phyloP scores from a whole-genome alignment of 2,329 filamentous ascomycete species.

The Nothophaeocryptopus gaeumannii region DNA sequence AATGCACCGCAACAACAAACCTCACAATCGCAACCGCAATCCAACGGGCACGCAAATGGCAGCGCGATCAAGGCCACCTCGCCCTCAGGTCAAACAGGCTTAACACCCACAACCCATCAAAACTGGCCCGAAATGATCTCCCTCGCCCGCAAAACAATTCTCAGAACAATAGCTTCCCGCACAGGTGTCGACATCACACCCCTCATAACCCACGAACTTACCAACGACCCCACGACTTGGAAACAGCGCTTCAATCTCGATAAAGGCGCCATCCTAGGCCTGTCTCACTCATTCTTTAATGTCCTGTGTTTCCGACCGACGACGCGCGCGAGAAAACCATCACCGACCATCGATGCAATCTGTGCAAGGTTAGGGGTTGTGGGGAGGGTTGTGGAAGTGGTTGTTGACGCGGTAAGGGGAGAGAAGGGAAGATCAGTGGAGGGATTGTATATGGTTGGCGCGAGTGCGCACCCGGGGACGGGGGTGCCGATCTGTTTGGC shows the following conservation, averaged over 20 bases:
- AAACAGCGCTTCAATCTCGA: conserved; percentile 68
- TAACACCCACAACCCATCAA: conserved; percentile 46
- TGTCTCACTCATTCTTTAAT: conserved; percentile 72
- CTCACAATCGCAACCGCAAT: conserved; percentile 37
- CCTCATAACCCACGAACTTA: conserved; percentile 57
- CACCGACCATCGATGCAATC: conserved; percentile 32
- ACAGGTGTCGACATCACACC: conserved; percentile 55
- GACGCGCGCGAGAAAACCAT: conserved; percentile 55
- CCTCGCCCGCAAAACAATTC: conserved; percentile 58
- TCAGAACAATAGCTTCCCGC: conserved; percentile 59
- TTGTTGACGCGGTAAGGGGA: conserved; percentile 26
- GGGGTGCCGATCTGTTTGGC: conserved; percentile 72
- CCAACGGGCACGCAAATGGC: conserved; percentile 7
- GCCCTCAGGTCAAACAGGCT: conserved; percentile 32
- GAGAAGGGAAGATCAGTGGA: conserved; percentile 39
- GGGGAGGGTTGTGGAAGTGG: conserved; percentile 25
- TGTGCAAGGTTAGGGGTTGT: conserved; percentile 27
- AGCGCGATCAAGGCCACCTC: conserved; percentile 24
- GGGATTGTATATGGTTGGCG: conserved; percentile 68
- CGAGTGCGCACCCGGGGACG: conserved; percentile 72
- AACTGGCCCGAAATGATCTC: conserved; percentile 62
- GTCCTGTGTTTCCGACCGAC: conserved; percentile 64
- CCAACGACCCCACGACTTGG: conserved; percentile 67
- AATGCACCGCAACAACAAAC: conserved; percentile 34
- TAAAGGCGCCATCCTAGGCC: conserved; percentile 69